These are phyloP conservation scores for Phragmites australis DNA, from an alignment of 176 grass and related monocot genomes.

Conservation along the genomic window DNA sequence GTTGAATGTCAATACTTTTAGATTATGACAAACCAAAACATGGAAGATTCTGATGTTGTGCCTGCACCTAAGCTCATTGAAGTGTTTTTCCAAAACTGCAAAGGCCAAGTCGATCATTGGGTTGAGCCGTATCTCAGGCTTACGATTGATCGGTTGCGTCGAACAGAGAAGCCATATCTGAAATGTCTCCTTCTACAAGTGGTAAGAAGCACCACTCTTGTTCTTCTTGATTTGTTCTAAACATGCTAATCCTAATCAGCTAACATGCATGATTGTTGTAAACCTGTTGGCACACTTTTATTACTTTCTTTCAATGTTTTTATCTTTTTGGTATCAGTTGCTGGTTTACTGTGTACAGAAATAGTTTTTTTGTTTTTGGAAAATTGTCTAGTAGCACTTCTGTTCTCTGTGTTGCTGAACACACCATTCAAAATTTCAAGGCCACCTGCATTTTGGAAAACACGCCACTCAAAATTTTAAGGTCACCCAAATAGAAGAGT, in stretches of 20 bases:
- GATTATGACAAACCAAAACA: constrained; percentile 75
- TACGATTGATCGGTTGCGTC: constrained; percentile 64
- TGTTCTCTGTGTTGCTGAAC: not conserved
- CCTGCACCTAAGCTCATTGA: constrained; percentile 85
- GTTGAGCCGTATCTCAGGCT: constrained; percentile 84
- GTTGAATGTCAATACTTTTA: constrained; percentile 32
- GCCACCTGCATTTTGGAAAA: not conserved
- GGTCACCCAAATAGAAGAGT: not conserved
- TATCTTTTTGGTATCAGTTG: not conserved
- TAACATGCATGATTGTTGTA: constrained; percentile 5
- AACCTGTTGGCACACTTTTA: constrained; percentile 1
- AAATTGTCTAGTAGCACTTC: not conserved
- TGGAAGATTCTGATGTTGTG: constrained; percentile 93
- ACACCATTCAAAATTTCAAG: not conserved
- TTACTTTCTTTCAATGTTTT: constrained; percentile 15
- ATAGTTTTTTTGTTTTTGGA: not conserved
- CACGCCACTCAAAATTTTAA: not conserved
- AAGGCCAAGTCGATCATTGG: constrained; percentile 90
- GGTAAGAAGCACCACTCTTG: constrained; percentile 39
- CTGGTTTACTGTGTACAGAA: not conserved
- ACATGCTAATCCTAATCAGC: constrained; percentile 5
- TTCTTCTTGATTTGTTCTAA: not conserved
- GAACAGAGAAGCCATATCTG: constrained; percentile 57
- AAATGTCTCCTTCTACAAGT: constrained; percentile 88
- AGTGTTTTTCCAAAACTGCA: constrained; percentile 94